A percentile compares a stretch with the other conserved stretches of the same genome.
These are phyloP conservation scores for Geotrichum restrictum DNA, from an alignment of 1,139 yeast genomes.

Conservation along the genomic window DNA sequence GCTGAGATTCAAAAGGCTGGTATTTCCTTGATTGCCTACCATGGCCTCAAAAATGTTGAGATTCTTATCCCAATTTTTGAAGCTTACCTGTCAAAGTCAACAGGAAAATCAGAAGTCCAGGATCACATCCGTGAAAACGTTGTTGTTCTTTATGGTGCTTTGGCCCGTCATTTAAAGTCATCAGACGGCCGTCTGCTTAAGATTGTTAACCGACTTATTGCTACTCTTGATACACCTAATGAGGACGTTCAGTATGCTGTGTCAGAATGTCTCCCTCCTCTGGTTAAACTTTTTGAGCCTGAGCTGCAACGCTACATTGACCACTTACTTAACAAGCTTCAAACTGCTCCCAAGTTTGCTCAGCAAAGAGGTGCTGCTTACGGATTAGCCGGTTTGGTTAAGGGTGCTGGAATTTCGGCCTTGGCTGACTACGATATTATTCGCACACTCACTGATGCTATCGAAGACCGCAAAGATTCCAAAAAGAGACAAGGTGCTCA, in stretches of 20 bases:
- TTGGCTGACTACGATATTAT: conserved; percentile 73
- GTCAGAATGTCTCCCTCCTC: conserved; percentile 78
- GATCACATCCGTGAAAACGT: conserved; percentile 73
- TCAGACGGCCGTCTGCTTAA: conserved; percentile 59
- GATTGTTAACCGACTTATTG: conserved; percentile 65
- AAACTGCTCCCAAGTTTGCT: conserved; percentile 47
- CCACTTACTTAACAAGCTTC: conserved; percentile 54
- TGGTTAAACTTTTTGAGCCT: conserved; percentile 51
- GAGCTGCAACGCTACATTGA: conserved; percentile 53
- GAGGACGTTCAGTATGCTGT: conserved; percentile 86
- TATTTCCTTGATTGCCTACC: conserved; percentile 57
- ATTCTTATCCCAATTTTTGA: conserved; percentile 75
- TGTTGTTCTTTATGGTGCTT: conserved; percentile 79
- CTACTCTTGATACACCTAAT: conserved; percentile 80
- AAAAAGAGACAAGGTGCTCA: conserved; percentile 84
- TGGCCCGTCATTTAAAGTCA: conserved; percentile 71
- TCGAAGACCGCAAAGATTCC: conserved; percentile 78
- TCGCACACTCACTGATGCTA: conserved; percentile 72
- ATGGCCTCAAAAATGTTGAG: conserved; percentile 66
- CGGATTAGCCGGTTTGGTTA: conserved; percentile 89
- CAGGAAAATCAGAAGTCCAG: conserved; percentile 45
- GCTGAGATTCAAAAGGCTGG: conserved; percentile 91
- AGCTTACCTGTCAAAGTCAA: conserved; percentile 42
- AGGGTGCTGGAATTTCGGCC: conserved; percentile 81
- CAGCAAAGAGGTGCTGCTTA: conserved; percentile 90